Conservation (phyloP, 2,329 filamentous ascomycete genomes). For the Colletotrichum sp. region DNA sequence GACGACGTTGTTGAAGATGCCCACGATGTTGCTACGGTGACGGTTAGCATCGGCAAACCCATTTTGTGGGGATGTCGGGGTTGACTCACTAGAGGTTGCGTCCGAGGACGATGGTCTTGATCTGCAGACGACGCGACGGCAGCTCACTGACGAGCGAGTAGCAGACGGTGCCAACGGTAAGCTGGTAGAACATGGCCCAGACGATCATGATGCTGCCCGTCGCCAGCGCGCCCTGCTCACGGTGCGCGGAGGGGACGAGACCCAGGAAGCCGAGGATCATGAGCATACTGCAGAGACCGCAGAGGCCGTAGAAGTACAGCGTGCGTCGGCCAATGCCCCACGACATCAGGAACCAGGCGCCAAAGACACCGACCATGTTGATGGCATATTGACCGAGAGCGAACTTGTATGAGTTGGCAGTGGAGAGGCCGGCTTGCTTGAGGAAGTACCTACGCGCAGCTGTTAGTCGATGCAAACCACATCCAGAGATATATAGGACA, state of each 20-base stretch:
- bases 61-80: background rate
- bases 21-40: slow-evolving; percentile 70
- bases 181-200: slow-evolving; percentile 84
- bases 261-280: slow-evolving; percentile 85
- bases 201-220: slow-evolving; percentile 86
- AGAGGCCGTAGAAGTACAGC: slow-evolving; percentile 78
- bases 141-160: slow-evolving; percentile 89
- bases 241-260: slow-evolving; percentile 67
- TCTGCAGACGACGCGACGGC: slow-evolving; percentile 81
- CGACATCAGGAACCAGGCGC: slow-evolving; percentile 82
- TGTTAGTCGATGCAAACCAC: background rate
- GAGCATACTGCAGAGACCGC: slow-evolving; percentile 76
- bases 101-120: slow-evolving; percentile 90
- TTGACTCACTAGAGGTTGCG: slow-evolving; percentile 71
- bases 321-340: slow-evolving; percentile 75
- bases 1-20: slow-evolving; percentile 80
- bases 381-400: slow-evolving; percentile 70
- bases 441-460: slow-evolving; percentile 55
- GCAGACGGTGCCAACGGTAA: slow-evolving; percentile 87
- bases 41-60: background rate
- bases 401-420: slow-evolving; percentile 60
- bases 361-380: slow-evolving; percentile 82
- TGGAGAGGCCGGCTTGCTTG: slow-evolving; percentile 61
- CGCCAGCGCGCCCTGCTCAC: slow-evolving; percentile 69
- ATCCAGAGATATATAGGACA: background rate